Base-by-base conservation (phyloP, 208 protist genomes). In the Trypanosoma conorhini region DNA sequence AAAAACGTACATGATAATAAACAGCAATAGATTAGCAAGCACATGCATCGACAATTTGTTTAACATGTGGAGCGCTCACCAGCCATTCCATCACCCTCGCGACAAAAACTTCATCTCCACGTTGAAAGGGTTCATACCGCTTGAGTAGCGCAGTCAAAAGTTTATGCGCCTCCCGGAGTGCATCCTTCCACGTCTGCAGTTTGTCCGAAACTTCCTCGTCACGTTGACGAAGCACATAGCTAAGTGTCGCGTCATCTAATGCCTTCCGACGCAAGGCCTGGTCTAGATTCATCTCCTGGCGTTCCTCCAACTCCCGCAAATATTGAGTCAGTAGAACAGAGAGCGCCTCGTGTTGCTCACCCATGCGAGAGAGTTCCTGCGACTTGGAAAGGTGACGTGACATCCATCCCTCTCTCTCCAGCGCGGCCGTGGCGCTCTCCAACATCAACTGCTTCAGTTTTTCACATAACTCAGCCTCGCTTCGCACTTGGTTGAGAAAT, bases 41-140 rank as follows among this genome's bases (percentile, higher is more conserved):
- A 17, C n/a, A 66, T 12, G 70, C 51, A 58, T 58, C 61, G 28
- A 61, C 46, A 0, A 56, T 21, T 24, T 76, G 57, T n/a, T 61
- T 62, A 33, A 76, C 57, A 62, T 71, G 54, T 61, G 71, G 57
- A 22, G 57, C 71, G 15, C 40, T 33, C 17, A 35, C n/a, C 35
- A 76, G 28, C 38, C 54, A 70, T 54, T 64, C 55, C 44, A 70
- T 70, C 15, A 76, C 71, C 26, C 33, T 55, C 9, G 38, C n/a
- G 12, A 70, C 64, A 61, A 76, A 76, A 19, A 55, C 58, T 30
- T 76, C 71, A 55, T 76, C 71, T 19, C 63, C 71, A 21, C 57
- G 54, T 22, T 76, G 71, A 51, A 76, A 76, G 30, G 71, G 71
- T 28, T 76, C 62, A 76, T 76, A 76, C 15, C 71, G 54, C 58